phyloP scores from a whole-genome alignment of 805 yeast genomes.

The Nakazawaea populi region DNA sequence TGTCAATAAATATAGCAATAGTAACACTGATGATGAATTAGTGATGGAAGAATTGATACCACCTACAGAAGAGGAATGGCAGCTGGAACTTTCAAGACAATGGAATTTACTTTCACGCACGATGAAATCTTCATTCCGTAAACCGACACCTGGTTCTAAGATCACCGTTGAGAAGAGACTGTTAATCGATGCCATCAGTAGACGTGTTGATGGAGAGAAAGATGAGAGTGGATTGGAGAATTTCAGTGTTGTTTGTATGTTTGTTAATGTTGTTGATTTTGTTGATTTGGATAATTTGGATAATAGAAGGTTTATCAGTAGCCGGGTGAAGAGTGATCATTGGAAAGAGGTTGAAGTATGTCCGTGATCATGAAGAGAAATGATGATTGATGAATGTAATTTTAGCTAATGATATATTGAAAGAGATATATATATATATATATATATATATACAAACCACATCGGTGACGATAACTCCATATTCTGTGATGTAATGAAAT shows the following conservation, averaged over 20 bases:
- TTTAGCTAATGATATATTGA: neutral
- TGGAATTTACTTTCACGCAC: slow-evolving; percentile 58
- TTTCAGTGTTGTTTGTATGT: slow-evolving; percentile 63
- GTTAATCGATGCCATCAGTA: slow-evolving; percentile 59
- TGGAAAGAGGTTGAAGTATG: slow-evolving; percentile 81
- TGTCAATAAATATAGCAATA: slow-evolving; percentile 5
- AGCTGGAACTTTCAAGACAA: slow-evolving; percentile 50
- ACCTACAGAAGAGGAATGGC: slow-evolving; percentile 63
- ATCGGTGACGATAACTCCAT: neutral
- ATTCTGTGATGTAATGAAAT: neutral
- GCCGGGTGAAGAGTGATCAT: slow-evolving; percentile 47
- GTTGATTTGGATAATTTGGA: slow-evolving; percentile 50
- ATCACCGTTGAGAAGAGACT: slow-evolving; percentile 50
- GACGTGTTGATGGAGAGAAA: slow-evolving; percentile 80
- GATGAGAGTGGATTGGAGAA: slow-evolving; percentile 57
- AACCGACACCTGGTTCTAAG: slow-evolving; percentile 65
- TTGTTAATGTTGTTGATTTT: slow-evolving; percentile 66
- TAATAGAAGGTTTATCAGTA: slow-evolving; percentile 47
- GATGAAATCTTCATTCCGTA: slow-evolving; percentile 61
- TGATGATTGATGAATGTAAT: neutral
- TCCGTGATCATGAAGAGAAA: slow-evolving; percentile 35
- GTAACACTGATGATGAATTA: neutral
- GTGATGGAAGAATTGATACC: slow-evolving; percentile 19
- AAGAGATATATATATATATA: neutral
- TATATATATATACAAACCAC: neutral